Conservation (phyloP, 2,329 filamentous ascomycete species). For the Fusarium tricinctum region DNA sequence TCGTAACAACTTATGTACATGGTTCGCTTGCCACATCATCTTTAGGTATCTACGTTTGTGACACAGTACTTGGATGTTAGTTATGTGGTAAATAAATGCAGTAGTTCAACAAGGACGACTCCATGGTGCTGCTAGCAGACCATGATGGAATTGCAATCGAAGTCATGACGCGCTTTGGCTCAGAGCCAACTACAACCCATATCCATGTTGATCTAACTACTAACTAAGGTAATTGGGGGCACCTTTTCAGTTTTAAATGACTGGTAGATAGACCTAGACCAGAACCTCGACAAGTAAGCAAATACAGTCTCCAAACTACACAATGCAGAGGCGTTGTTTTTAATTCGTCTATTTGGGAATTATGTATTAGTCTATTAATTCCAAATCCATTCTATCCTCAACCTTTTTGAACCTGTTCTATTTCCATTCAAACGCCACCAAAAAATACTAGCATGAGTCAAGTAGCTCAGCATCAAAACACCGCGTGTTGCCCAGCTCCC, state of each 20-base stretch:
- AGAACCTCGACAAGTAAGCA: background rate
- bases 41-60: background rate
- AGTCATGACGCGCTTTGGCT: no score
- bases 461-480: constrained; percentile 14
- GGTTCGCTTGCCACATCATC: background rate
- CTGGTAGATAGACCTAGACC: no score
- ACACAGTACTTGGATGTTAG: background rate
- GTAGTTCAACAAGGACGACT: background rate
- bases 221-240: background rate
- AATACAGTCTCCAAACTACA: background rate
- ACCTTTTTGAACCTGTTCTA: constrained; percentile 17
- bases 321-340: background rate
- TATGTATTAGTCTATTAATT: constrained; percentile 20
- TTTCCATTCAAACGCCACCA: constrained; percentile 22
- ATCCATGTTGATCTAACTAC: background rate
- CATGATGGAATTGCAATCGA: no score
- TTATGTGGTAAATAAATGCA: no score
- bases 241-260: background rate
- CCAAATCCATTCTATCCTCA: constrained; percentile 10
- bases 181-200: no score
- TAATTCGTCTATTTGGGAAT: background rate
- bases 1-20: background rate
- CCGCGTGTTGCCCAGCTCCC: constrained; percentile 11
- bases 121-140: background rate
- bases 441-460: constrained; percentile 31